Conservation (phyloP, 176 grass and related monocot genomes). For the Alloteropsis semialata region DNA sequence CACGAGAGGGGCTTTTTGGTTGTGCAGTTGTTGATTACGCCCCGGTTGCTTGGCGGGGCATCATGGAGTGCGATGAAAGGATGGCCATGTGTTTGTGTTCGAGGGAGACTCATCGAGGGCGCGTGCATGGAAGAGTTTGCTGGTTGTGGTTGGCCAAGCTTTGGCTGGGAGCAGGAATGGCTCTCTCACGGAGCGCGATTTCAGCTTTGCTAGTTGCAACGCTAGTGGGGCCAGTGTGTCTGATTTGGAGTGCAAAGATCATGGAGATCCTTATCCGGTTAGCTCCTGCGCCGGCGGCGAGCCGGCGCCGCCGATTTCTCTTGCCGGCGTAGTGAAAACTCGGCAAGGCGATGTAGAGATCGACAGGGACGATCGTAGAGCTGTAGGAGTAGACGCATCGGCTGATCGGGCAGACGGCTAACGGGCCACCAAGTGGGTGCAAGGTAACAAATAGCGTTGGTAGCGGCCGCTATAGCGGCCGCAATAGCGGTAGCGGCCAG, state of each 20-base stretch:
- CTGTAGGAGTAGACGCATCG: too few species aligned
- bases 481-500: too few species aligned
- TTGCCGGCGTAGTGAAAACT: too few species aligned
- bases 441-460: too few species aligned
- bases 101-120: background rate
- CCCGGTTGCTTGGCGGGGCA: conserved; percentile 12
- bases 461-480: too few species aligned
- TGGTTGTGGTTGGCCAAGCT: background rate
- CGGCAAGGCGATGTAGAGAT: too few species aligned
- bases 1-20: background rate
- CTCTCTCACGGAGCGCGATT: background rate
- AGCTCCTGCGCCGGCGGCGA: too few species aligned
- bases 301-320: too few species aligned
- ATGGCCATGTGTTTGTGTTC: conserved; percentile 16
- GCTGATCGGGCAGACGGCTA: too few species aligned
- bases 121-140: background rate
- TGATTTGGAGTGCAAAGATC: background rate
- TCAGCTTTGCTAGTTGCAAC: background rate
- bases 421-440: too few species aligned
- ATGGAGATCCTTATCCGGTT: background rate
- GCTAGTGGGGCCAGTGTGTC: background rate
- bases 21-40: conserved; percentile 11
- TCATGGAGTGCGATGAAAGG: conserved; percentile 23
- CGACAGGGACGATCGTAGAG: too few species aligned
- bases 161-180: background rate